A percentile compares a stretch with the other conserved stretches of the same genome.
Conservation (phyloP, 2,329 filamentous ascomycete species). For the Monilinia fructicola region DNA sequence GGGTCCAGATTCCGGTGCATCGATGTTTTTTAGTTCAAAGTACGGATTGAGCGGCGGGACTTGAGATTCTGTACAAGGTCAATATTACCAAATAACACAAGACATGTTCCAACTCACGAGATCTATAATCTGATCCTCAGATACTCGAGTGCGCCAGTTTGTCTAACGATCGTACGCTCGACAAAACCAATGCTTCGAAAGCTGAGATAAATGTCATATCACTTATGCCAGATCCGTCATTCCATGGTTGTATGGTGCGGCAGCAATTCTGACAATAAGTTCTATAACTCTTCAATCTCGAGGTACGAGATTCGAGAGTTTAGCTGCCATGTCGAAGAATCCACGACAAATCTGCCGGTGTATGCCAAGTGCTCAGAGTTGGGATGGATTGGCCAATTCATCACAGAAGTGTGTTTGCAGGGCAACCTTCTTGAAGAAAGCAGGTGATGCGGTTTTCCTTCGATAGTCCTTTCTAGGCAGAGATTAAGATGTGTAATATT, state of each 20-base stretch:
- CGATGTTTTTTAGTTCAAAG: slow-evolving; percentile 60
- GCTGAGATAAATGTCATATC: slow-evolving; percentile 70
- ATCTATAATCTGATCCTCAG: slow-evolving; percentile 74
- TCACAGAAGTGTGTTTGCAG: slow-evolving; percentile 64
- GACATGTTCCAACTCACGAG: slow-evolving; percentile 48
- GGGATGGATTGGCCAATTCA: slow-evolving; percentile 60
- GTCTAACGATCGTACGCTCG: slow-evolving; percentile 60
- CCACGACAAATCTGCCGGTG: slow-evolving; percentile 68
- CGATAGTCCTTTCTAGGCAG: slow-evolving; percentile 71
- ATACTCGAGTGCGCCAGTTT: slow-evolving; percentile 60
- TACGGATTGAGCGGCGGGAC: slow-evolving; percentile 71
- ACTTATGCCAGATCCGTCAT: slow-evolving; percentile 69
- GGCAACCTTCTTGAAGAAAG: slow-evolving; percentile 59
- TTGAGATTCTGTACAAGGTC: slow-evolving; percentile 57
- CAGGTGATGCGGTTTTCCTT: slow-evolving; percentile 59
- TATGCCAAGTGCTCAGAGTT: slow-evolving; percentile 65
- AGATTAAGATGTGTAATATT: slow-evolving; percentile 64
- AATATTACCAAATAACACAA: slow-evolving; percentile 10
- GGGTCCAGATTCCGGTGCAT: slow-evolving; percentile 73
- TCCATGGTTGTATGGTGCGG: slow-evolving; percentile 49
- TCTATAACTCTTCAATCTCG: slow-evolving; percentile 62
- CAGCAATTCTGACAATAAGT: slow-evolving; percentile 75
- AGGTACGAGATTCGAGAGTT: slow-evolving; percentile 49
- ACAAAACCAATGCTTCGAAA: slow-evolving; percentile 67
- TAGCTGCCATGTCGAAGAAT: slow-evolving; percentile 63